Conservation (phyloP, 768 basidiomycete species). For the Tremella mesenterica region DNA sequence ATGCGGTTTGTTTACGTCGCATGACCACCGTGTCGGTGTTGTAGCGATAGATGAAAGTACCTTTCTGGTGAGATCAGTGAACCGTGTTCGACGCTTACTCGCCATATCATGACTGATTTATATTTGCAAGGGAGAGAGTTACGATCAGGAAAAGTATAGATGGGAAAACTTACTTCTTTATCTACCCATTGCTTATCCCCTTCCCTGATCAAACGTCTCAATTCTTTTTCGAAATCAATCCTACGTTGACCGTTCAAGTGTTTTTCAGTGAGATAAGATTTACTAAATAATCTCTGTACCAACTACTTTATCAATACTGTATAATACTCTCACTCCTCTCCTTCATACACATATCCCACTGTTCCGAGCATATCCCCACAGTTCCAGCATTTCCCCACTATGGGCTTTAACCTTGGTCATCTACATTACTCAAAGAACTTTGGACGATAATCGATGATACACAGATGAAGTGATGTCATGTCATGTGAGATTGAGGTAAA, state of each 20-base stretch:
- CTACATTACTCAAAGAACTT: too few relatives aligned
- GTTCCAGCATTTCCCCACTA: too few relatives aligned
- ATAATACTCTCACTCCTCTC: too few relatives aligned
- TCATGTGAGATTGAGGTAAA: not conserved
- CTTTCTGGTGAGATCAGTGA: constrained; percentile 43
- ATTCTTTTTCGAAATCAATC: constrained; percentile 49
- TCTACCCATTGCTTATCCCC: constrained; percentile 65
- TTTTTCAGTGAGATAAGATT: constrained; percentile 72
- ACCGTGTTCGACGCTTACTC: too few relatives aligned
- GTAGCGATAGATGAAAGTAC: constrained; percentile 74
- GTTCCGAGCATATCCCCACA: too few relatives aligned
- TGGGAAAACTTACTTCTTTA: constrained; percentile 45
- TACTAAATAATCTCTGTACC: constrained; percentile 63
- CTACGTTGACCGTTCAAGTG: constrained; percentile 52
- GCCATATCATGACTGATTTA: too few relatives aligned
- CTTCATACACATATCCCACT: too few relatives aligned
- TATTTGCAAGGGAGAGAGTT: too few relatives aligned
- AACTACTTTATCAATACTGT: constrained; percentile 15
- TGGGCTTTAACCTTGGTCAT: too few relatives aligned
- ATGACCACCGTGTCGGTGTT: constrained; percentile 47
- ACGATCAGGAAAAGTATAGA: too few relatives aligned
- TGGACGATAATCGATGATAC: too few relatives aligned
- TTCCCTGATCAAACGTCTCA: constrained; percentile 53
- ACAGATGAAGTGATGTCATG: too few relatives aligned
- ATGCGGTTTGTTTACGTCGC: constrained; percentile 8